Evolutionary conservation across 202 grass and related monocot genomes (phyloP).

Genomic region (Elaeis oleifera): DNA sequence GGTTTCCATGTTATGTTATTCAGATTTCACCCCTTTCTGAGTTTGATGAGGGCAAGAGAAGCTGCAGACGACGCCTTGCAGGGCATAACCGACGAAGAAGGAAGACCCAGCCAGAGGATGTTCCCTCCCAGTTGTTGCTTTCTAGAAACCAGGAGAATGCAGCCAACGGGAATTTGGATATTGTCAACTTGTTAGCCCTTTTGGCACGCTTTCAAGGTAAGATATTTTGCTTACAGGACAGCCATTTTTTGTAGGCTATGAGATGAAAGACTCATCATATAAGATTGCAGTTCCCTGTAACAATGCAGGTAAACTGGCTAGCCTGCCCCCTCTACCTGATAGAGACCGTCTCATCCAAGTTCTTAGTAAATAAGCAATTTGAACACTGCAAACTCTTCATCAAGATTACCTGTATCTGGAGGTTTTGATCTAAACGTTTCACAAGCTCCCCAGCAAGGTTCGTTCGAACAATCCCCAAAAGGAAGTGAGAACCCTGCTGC

Average conservation of each 20-base stretch:
- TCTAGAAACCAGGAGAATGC: conserved; percentile 74
- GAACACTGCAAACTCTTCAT: conserved; percentile 32
- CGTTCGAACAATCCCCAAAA: conserved; percentile 30
- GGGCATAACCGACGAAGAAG: background rate
- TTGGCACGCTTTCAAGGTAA: conserved; percentile 76
- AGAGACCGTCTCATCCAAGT: conserved; percentile 67
- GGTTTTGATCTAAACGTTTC: conserved; percentile 70
- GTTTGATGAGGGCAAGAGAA: conserved; percentile 3
- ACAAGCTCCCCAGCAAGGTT: conserved; percentile 50
- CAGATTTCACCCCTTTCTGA: conserved; percentile 27
- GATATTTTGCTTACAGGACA: background rate
- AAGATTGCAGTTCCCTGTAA: conserved; percentile 30
- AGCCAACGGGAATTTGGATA: conserved; percentile 59
- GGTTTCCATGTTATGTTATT: conserved; percentile 31
- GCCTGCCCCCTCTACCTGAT: conserved; percentile 44
- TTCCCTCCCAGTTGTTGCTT: conserved; percentile 64
- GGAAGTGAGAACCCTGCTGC: conserved; percentile 31
- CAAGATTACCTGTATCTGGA: conserved; percentile 51
- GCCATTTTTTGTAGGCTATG: background rate
- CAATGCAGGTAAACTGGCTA: conserved; percentile 42
- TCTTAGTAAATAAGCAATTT: conserved; percentile 79
- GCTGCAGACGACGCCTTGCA: background rate
- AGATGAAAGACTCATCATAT: background rate
- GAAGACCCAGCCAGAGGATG: conserved; percentile 39
- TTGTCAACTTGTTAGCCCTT: conserved; percentile 76